Percentiles rank a stretch among this genome's conserved stretches.
These are phyloP conservation scores for Kodamaea restingae DNA, from an alignment of 805 yeast species.

Conservation along the genomic window DNA sequence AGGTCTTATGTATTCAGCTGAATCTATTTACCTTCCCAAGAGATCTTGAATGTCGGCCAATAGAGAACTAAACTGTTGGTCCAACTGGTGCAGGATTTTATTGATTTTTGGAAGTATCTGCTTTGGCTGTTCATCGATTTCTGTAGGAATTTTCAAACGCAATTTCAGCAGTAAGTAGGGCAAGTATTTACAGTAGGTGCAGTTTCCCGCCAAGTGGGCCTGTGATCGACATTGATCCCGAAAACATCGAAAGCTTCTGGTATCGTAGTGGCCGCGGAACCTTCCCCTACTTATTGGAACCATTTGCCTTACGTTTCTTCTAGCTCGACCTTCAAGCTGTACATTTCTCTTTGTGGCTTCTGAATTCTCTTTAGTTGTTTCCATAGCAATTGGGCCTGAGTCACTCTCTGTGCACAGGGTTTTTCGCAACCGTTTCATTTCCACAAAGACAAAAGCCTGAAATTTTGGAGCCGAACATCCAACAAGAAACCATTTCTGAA, in stretches of 20 bases:
- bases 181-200: slow-evolving; percentile 8
- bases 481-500: too few species aligned
- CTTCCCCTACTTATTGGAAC: slow-evolving; percentile 14
- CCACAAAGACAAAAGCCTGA: too few species aligned
- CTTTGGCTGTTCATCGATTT: background rate
- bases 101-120: background rate
- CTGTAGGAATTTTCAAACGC: background rate
- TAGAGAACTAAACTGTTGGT: background rate
- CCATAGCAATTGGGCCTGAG: slow-evolving; percentile 1
- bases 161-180: slow-evolving; percentile 11
- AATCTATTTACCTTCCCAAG: background rate
- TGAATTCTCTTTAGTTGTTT: too few species aligned
- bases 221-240: slow-evolving; percentile 3
- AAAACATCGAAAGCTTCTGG: slow-evolving; percentile 19
- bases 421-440: slow-evolving; percentile 1
- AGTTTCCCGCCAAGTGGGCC: slow-evolving; percentile 2
- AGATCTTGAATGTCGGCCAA: background rate
- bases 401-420: background rate
- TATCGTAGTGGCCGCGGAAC: slow-evolving; percentile 24
- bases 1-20: too few species aligned
- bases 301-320: background rate
- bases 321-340: background rate
- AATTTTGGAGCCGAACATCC: background rate
- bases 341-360: background rate
- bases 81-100: background rate